These are phyloP conservation scores for Ceratopteris richardii DNA, from an alignment of 75 land plant genomes.

Conservation along the genomic window DNA sequence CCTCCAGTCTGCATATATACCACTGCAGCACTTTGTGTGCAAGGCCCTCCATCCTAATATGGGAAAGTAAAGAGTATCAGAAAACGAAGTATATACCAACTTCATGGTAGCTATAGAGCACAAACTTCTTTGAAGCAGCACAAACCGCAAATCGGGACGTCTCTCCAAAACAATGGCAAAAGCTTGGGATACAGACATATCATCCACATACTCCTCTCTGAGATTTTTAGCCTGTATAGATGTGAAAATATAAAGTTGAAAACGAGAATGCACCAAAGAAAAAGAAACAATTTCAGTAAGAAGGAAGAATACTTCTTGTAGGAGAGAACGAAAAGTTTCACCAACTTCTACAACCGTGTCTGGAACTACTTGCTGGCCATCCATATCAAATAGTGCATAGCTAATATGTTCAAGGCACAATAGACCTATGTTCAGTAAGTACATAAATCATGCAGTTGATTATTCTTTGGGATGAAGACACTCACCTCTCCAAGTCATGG, in stretches of 20 bases:
- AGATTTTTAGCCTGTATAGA: conserved; percentile 66
- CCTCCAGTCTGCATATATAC: conserved; percentile 98
- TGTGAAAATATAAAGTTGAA: neutral
- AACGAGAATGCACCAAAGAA: neutral
- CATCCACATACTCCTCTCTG: conserved; percentile 51
- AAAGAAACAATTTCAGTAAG: too few species aligned
- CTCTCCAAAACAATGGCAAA: conserved; percentile 68
- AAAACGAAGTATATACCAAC: too few species aligned
- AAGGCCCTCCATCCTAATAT: conserved; percentile 78
- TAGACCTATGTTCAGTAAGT: too few species aligned
- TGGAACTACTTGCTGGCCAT: conserved; percentile 66
- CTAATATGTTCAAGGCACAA: conserved; percentile 27
- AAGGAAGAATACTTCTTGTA: conserved; percentile 93
- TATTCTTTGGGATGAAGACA: too few species aligned
- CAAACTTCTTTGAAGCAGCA: too few species aligned
- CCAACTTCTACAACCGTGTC: conserved; percentile 66
- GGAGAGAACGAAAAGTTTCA: conserved; percentile 64
- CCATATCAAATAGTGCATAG: conserved; percentile 71
- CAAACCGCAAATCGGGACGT: conserved; percentile 78
- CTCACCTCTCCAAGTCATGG: conserved; percentile 96
- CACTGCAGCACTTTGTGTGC: conserved; percentile 84
- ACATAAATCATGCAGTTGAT: too few species aligned
- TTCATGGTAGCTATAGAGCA: too few species aligned
- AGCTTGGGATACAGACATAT: conserved; percentile 76
- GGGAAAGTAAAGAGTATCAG: too few species aligned